Evolutionary conservation across 2,329 filamentous ascomycete species (phyloP).

Genomic region (Corniculantispora saksenae): DNA sequence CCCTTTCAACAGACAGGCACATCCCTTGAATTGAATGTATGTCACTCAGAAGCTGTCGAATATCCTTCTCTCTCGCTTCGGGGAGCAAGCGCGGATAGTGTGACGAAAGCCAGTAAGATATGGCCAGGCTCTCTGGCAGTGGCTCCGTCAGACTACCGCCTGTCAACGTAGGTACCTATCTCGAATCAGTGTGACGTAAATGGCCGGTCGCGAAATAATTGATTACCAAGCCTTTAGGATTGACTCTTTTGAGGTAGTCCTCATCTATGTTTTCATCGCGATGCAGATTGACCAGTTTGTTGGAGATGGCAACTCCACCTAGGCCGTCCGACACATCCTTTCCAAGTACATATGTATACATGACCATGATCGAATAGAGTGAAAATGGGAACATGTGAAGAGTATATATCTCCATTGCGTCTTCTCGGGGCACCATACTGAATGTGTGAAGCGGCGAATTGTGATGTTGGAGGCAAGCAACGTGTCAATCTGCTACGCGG

Average conservation of each 20-base stretch:
- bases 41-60: not conserved
- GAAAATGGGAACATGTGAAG: slow-evolving; percentile 19
- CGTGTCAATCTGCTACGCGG: not conserved
- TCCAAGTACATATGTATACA: slow-evolving; percentile 12
- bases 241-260: slow-evolving; percentile 1
- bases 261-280: slow-evolving; percentile 13
- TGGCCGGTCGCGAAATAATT: too few relatives aligned
- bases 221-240: slow-evolving; percentile 12
- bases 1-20: slow-evolving; percentile 1
- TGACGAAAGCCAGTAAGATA: slow-evolving; percentile 14
- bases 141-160: not conserved
- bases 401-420: not conserved
- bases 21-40: slow-evolving; percentile 10
- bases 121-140: slow-evolving; percentile 13
- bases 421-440: not conserved
- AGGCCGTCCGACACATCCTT: not conserved
- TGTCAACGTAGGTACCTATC: slow-evolving; percentile 11
- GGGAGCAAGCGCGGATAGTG: slow-evolving; percentile 4
- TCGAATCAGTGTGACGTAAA: not conserved
- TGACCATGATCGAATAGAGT: slow-evolving; percentile 18
- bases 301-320: not conserved
- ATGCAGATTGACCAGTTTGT: slow-evolving; percentile 14
- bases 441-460: not conserved
- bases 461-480: not conserved
- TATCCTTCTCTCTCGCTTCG: not conserved